Base-by-base conservation (phyloP, 148 eudicot genomes). In the Amaranthus hypochondriacus region DNA sequence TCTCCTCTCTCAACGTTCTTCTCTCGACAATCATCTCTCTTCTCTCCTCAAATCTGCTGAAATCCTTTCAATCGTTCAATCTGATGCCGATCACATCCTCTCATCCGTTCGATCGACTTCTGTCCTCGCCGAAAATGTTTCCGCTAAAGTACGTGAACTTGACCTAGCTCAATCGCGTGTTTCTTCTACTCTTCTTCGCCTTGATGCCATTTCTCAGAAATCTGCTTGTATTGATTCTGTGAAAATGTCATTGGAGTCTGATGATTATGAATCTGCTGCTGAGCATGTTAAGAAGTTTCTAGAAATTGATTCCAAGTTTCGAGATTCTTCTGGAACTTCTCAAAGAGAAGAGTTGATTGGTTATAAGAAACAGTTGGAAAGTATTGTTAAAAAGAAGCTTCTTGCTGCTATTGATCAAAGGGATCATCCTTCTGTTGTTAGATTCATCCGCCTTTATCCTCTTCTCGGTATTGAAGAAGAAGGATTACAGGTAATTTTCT, bases 101-200 rank as follows among this genome's bases (percentile, higher is more conserved):
- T 84, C 89, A 66, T 88, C 93, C 72, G 90, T 93, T 74, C 70
- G 77, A 43, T 80, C 88, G 48, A 93, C 98, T 50, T 89, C 90
- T 39, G 46, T 56, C 6, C 91, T 91, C 55, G 97, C 98, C 62
- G 97, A 91, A 54, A 77, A 79, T 56, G 98, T 87, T 56, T 87
- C 91, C 48, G 87, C 90, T 18, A 91, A 88, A 75, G 98, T 94
- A 65, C 93, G 97, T 15, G 89, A 88, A 75, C 96, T 94, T 65
- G 97, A 94, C 76, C 87, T 92, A 10, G 93, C 97, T 6, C 97
- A 92, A 65, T 87, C 96, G 0, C 97, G 93, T 67, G 96, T 94
- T 48, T 83, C 87, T 10, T 71, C 75, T 56, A 94, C 97, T 11
- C 80, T 92, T 10, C 83, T 82, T 18, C 88, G 89, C 15, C 87